These are phyloP conservation scores for Phytophthora citricola DNA, from an alignment of 352 stramenopile genomes.

Conservation along the genomic window DNA sequence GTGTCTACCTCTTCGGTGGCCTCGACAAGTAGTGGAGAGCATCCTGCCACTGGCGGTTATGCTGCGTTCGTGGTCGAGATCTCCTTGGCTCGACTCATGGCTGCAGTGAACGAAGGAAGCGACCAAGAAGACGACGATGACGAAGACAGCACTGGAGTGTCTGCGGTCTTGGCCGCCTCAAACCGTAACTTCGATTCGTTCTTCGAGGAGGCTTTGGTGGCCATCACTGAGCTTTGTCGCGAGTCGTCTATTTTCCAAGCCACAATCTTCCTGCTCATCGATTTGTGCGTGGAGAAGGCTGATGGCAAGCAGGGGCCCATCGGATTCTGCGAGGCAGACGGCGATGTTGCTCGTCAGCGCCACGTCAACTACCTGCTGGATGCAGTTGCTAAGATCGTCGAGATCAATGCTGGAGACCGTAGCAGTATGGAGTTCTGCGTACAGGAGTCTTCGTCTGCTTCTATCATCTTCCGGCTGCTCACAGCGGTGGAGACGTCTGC, in stretches of 20 bases:
- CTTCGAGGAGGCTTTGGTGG: conserved; percentile 72
- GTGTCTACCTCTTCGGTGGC: conserved; percentile 37
- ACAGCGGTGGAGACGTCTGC: conserved; percentile 67
- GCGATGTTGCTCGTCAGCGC: conserved; percentile 34
- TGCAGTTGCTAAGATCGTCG: conserved; percentile 82
- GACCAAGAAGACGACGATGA: conserved; percentile 42
- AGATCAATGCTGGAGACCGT: conserved; percentile 73
- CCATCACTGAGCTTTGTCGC: conserved; percentile 78
- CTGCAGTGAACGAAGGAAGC: conserved; percentile 42
- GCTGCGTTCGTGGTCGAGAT: conserved; percentile 79
- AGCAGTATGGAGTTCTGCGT: conserved; percentile 88
- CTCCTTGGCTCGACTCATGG: conserved; percentile 77
- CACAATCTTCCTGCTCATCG: conserved; percentile 76
- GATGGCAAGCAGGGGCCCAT: conserved; percentile 24
- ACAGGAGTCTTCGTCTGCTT: conserved; percentile 39
- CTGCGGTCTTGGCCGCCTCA: conserved; percentile 58
- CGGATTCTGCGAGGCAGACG: conserved; percentile 45
- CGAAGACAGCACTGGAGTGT: conserved; percentile 34
- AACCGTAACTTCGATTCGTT: conserved; percentile 63
- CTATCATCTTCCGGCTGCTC: conserved; percentile 74
- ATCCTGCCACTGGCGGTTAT: conserved; percentile 59
- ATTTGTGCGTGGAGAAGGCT: conserved; percentile 53
- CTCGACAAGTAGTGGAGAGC: conserved; percentile 16
- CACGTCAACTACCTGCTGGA: conserved; percentile 65
- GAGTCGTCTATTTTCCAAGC: conserved; percentile 83